Conservation (phyloP, 148 eudicot species). For the Chenopodium formosanum region DNA sequence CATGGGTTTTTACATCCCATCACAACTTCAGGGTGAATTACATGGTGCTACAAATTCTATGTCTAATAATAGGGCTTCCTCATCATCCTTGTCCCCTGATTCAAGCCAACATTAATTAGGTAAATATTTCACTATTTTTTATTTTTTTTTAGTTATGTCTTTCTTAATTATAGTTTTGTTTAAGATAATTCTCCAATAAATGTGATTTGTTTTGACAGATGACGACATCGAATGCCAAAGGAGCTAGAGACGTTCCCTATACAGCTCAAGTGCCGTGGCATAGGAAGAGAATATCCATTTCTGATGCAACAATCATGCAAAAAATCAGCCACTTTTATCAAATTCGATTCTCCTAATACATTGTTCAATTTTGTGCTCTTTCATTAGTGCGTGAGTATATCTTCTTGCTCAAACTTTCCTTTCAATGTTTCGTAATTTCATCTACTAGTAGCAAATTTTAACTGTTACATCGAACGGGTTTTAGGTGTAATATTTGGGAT, state of each 20-base stretch:
- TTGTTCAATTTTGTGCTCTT: constrained; percentile 12
- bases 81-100: constrained; percentile 43
- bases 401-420: not conserved
- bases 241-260: constrained; percentile 3
- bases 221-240: constrained; percentile 29
- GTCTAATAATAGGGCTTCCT: constrained; percentile 37
- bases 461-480: not conserved
- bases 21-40: constrained; percentile 27
- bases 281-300: constrained; percentile 28
- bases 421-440: not conserved
- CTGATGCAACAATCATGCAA: constrained; percentile 25
- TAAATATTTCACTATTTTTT: not conserved
- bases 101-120: constrained; percentile 40
- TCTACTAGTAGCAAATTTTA: not conserved
- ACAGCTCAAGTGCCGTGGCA: constrained; percentile 16
- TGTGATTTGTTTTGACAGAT: constrained; percentile 17
- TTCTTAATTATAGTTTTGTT: too few relatives aligned
- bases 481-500: not conserved
- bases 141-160: not conserved
- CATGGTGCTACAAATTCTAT: constrained; percentile 26
- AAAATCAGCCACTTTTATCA: not conserved
- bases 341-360: constrained; percentile 12
- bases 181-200: not conserved
- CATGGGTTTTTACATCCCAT: constrained; percentile 38
- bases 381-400: constrained; percentile 11